Percentiles rank a stretch among this genome's conserved stretches.
Conservation (phyloP, 345 rosid species). For the Kernera saxatilis region DNA sequence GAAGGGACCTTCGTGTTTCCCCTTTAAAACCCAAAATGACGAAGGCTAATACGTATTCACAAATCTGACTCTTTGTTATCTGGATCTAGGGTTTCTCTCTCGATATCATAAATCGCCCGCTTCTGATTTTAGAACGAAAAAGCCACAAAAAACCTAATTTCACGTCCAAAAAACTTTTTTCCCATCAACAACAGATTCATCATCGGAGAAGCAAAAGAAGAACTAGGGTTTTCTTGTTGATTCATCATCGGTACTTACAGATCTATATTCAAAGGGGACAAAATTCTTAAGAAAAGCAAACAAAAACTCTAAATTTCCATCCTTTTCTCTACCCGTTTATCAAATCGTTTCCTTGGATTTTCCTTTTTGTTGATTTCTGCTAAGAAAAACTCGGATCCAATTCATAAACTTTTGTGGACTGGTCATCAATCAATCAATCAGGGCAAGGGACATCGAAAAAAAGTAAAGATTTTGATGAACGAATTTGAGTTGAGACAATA, state of each 20-base stretch:
- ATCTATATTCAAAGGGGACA: slow-evolving; percentile 23
- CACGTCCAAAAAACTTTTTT: neutral
- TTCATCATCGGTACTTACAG: slow-evolving; percentile 17
- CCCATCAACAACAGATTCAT: slow-evolving; percentile 3
- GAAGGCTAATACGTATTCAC: neutral
- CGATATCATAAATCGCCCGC: slow-evolving; percentile 5
- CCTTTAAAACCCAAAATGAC: slow-evolving; percentile 4
- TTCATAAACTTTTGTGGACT: slow-evolving; percentile 32
- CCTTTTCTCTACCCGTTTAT: slow-evolving; percentile 2
- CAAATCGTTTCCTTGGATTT: neutral
- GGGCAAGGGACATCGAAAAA: slow-evolving; percentile 23
- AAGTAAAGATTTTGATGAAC: slow-evolving; percentile 14
- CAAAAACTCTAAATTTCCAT: slow-evolving; percentile 17
- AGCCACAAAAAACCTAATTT: slow-evolving; percentile 23
- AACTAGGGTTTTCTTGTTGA: neutral
- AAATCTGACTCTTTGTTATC: slow-evolving; percentile 35
- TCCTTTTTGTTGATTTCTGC: neutral
- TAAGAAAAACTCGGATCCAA: slow-evolving; percentile 38
- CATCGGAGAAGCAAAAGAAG: slow-evolving; percentile 25
- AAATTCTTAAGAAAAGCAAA: neutral
- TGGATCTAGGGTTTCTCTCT: slow-evolving; percentile 60
- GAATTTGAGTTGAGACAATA: slow-evolving; percentile 29
- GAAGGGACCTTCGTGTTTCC: slow-evolving; percentile 16
- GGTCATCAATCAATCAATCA: slow-evolving; percentile 23
- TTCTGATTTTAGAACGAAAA: slow-evolving; percentile 22